These are phyloP conservation scores for Phytophthora palmivora DNA, from an alignment of 352 stramenopile species.

Conservation along the genomic window DNA sequence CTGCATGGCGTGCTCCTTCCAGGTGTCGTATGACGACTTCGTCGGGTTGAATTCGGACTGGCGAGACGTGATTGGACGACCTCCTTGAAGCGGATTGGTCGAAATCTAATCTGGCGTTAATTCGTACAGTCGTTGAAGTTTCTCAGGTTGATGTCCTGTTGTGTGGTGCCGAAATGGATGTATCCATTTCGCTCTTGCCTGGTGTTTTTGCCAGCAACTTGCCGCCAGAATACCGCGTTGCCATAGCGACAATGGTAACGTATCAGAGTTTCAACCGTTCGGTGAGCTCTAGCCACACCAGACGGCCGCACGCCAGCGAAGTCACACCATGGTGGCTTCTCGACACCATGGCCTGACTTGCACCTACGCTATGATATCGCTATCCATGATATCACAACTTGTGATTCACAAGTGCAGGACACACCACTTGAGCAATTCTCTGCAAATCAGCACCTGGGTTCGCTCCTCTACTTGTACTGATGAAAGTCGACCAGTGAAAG, in stretches of 20 bases:
- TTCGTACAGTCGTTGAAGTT: constrained; percentile 30
- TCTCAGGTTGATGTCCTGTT: constrained; percentile 3
- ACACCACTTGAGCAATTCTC: neutral
- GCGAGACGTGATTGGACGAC: constrained; percentile 1
- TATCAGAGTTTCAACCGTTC: neutral
- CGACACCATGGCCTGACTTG: neutral
- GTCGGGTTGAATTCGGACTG: constrained; percentile 11
- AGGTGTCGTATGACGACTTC: constrained; percentile 26
- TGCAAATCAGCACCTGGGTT: constrained; percentile 1
- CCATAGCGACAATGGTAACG: neutral
- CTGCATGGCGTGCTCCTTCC: too few species aligned
- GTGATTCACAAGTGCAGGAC: neutral
- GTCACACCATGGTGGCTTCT: constrained; percentile 9
- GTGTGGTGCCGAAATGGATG: constrained; percentile 1
- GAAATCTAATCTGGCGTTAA: constrained; percentile 15
- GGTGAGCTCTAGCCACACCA: neutral
- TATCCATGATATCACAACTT: too few species aligned
- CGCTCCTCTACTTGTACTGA: neutral
- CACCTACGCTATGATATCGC: neutral
- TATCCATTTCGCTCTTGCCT: neutral
- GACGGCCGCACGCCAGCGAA: constrained; percentile 18
- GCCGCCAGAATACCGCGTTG: neutral
- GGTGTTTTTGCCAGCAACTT: neutral
- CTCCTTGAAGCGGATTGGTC: constrained; percentile 1
- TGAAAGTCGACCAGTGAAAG: constrained; percentile 30